phyloP scores from a whole-genome alignment of 2,329 filamentous ascomycete species.

The Beauveria rudraprayagi region DNA sequence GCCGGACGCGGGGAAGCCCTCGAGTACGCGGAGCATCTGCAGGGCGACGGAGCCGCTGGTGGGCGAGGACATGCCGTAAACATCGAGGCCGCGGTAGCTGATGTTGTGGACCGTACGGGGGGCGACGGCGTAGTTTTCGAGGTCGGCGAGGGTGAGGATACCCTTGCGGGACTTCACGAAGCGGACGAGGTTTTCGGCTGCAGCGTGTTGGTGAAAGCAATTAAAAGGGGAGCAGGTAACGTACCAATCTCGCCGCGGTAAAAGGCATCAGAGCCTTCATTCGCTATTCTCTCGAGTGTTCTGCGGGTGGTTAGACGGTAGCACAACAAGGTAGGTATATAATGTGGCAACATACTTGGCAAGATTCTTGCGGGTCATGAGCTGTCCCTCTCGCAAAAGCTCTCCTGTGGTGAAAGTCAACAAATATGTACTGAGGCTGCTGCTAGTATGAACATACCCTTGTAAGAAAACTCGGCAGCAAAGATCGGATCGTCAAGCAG shows the following conservation, averaged over 20 bases:
- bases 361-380: constrained; percentile 72
- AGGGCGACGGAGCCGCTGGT: constrained; percentile 71
- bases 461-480: constrained; percentile 82
- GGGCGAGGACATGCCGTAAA: constrained; percentile 65
- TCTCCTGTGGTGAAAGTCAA: constrained; percentile 35
- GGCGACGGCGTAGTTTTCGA: constrained; percentile 62
- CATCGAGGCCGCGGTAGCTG: constrained; percentile 60
- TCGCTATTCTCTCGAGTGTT: constrained; percentile 69
- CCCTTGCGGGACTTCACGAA: constrained; percentile 63
- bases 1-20: constrained; percentile 59
- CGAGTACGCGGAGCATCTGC: constrained; percentile 72
- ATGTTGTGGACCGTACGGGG: constrained; percentile 56
- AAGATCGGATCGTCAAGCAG: constrained; percentile 67
- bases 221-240: background rate
- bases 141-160: constrained; percentile 76
- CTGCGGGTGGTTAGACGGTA: constrained; percentile 15
- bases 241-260: constrained; percentile 60
- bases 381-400: constrained; percentile 63
- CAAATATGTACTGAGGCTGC: background rate
- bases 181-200: constrained; percentile 64
- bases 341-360: constrained; percentile 39
- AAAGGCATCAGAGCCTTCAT: constrained; percentile 63
- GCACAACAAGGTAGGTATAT: too few species aligned
- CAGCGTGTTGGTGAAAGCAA: constrained; percentile 18
- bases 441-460: constrained; percentile 37